phyloP scores from a whole-genome alignment of 768 basidiomycete genomes.

The Ramaria rubella region DNA sequence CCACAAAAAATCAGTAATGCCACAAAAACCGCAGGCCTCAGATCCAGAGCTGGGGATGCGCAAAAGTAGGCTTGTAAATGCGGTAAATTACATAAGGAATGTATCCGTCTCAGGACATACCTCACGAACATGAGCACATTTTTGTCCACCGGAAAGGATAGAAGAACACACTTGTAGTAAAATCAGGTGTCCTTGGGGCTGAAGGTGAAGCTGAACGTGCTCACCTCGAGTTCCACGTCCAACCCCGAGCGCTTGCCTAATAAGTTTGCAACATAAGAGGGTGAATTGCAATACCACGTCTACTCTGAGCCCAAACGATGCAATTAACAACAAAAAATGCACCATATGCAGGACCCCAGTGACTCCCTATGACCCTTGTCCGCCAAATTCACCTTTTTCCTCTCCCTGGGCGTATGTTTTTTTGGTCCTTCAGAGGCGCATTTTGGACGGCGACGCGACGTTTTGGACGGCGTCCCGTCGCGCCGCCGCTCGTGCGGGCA shows the following conservation, averaged over 20 bases:
- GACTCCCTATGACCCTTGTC: too few relatives aligned
- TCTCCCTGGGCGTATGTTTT: too few relatives aligned
- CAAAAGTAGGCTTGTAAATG: constrained; percentile 74
- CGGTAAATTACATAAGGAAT: constrained; percentile 58
- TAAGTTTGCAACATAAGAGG: neutral
- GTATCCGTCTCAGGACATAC: constrained; percentile 56
- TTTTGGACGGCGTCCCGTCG: too few relatives aligned
- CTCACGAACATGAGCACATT: constrained; percentile 59
- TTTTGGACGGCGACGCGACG: too few relatives aligned
- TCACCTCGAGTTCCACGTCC: neutral
- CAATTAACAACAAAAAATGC: constrained; percentile 48
- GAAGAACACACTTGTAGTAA: constrained; percentile 54
- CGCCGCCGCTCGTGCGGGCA: too few relatives aligned
- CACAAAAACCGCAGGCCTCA: constrained; percentile 42
- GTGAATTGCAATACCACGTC: constrained; percentile 27
- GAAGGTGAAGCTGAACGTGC: neutral
- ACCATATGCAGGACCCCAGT: constrained; percentile 47
- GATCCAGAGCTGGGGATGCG: constrained; percentile 46
- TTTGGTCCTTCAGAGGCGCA: too few relatives aligned
- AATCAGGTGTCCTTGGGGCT: neutral
- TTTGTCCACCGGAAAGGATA: constrained; percentile 44
- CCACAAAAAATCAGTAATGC: constrained; percentile 53
- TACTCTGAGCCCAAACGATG: constrained; percentile 54
- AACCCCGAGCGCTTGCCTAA: neutral
- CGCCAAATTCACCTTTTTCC: too few relatives aligned